Conservation (phyloP, 2,329 filamentous ascomycete genomes). For the Nannizziopsis arthrosporioides region DNA sequence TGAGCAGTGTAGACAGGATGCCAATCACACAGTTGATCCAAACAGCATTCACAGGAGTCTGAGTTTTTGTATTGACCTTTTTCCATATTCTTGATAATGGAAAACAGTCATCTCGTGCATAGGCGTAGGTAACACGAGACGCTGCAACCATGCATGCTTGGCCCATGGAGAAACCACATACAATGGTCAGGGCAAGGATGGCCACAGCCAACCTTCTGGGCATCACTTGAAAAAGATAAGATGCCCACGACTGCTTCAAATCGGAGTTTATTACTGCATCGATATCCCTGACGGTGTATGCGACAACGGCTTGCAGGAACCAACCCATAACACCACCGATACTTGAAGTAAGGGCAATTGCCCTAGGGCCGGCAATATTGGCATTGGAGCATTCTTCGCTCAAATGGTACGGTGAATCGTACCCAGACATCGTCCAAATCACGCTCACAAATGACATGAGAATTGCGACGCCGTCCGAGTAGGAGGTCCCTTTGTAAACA, state of each 20-base stretch:
- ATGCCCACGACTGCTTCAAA: conserved; percentile 58
- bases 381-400: conserved; percentile 66
- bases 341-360: conserved; percentile 57
- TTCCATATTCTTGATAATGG: conserved; percentile 49
- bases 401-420: conserved; percentile 60
- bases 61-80: conserved; percentile 47
- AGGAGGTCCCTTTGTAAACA: conserved; percentile 56
- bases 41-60: conserved; percentile 59
- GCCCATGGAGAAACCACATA: conserved; percentile 60
- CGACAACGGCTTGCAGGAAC: conserved; percentile 61
- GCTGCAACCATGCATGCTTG: conserved; percentile 60
- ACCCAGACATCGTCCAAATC: conserved; percentile 58
- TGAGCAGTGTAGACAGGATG: conserved; percentile 49
- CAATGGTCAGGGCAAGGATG: conserved; percentile 53
- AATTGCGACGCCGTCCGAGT: conserved; percentile 54
- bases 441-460: conserved; percentile 62
- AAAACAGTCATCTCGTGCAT: conserved; percentile 61
- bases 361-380: conserved; percentile 55
- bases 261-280: conserved; percentile 46
- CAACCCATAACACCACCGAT: conserved; percentile 58
- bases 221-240: conserved; percentile 56
- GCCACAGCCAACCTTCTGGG: conserved; percentile 49
- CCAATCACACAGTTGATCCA: conserved; percentile 54
- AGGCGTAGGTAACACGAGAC: conserved; percentile 59
- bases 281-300: conserved; percentile 59